These are phyloP conservation scores for Cinchona pubescens DNA, from an alignment of 257 asterid genomes.

Conservation along the genomic window DNA sequence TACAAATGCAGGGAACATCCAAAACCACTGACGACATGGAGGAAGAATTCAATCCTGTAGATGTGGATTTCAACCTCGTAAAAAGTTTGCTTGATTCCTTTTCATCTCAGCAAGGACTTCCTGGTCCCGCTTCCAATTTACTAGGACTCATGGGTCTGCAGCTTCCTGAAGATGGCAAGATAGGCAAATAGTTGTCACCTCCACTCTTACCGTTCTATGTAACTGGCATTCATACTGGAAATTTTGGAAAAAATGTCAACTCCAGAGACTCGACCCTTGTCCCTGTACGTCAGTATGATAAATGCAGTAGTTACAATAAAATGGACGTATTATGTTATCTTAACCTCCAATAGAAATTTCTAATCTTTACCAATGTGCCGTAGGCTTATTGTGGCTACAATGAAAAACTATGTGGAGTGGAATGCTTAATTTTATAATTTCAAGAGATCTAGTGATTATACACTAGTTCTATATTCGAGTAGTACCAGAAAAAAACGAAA, in stretches of 20 bases:
- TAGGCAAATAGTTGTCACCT: slow-evolving; percentile 37
- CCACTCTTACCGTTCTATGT: neutral
- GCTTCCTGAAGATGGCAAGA: slow-evolving; percentile 67
- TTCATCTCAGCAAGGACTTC: slow-evolving; percentile 84
- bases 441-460: no score
- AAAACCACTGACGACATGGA: slow-evolving; percentile 54
- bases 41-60: slow-evolving; percentile 70
- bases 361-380: neutral
- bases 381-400: no score
- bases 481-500: no score
- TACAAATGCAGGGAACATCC: slow-evolving; percentile 55
- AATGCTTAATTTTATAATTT: no score
- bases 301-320: neutral
- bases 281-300: neutral
- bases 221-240: neutral
- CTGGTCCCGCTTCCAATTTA: slow-evolving; percentile 95
- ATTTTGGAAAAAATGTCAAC: neutral
- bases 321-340: no score
- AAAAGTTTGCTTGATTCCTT: slow-evolving; percentile 74
- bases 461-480: no score
- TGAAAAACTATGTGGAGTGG: no score
- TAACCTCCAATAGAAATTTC: neutral
- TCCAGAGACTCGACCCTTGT: neutral
- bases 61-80: slow-evolving; percentile 88
- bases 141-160: slow-evolving; percentile 81